Conservation (phyloP, 257 asterid species). For the Thymus quinquecostatus region DNA sequence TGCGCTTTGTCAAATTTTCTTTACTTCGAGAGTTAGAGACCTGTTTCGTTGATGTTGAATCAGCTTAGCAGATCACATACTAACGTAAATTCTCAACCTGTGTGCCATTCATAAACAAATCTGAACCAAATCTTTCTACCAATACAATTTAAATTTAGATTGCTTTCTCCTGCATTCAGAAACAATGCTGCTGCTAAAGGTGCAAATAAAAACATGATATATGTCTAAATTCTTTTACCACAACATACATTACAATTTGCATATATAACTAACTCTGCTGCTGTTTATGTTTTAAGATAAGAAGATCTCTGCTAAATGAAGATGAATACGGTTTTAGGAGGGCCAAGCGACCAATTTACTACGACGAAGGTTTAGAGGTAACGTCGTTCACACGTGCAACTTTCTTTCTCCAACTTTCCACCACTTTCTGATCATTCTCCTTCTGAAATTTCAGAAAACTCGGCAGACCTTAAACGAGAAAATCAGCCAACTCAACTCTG, state of each 20-base stretch:
- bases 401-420: constrained; percentile 23
- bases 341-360: constrained; percentile 76
- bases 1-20: background rate
- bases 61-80: background rate
- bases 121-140: background rate
- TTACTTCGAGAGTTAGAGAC: constrained; percentile 1
- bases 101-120: background rate
- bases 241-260: background rate
- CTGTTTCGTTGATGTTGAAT: constrained; percentile 10
- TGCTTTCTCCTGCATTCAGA: background rate
- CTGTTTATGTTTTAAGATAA: constrained; percentile 51
- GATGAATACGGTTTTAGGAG: constrained; percentile 76
- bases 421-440: constrained; percentile 18
- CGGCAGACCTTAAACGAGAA: constrained; percentile 74
- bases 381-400: background rate
- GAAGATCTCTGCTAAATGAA: constrained; percentile 78
- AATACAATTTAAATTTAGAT: background rate
- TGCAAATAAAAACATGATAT: constrained; percentile 8
- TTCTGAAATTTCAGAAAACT: constrained; percentile 61
- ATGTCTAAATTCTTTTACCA: background rate
- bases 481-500: constrained; percentile 79
- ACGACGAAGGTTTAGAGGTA: constrained; percentile 88
- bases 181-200: background rate
- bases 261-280: background rate
- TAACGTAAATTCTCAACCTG: background rate